Evolutionary conservation across 2,329 filamentous ascomycete genomes (phyloP), one percentile per base, ranked within the genome.

Genomic region (Exophiala sideris): DNA sequence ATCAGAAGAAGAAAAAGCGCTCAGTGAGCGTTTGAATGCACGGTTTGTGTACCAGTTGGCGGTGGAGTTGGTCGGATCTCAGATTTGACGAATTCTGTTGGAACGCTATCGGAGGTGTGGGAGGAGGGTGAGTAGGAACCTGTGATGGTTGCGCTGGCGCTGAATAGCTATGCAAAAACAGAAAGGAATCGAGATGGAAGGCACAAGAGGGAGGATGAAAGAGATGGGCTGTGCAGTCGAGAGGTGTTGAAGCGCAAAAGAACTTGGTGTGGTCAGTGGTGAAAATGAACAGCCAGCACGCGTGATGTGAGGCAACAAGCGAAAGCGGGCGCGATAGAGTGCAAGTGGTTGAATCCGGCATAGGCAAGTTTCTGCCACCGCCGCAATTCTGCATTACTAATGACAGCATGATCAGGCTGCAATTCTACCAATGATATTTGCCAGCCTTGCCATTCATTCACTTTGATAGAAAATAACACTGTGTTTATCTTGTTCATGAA

Each of bases 21-120:
- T 60, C 57, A 53, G 42, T 35, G 57, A 60, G 57, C 57, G 57
- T 29, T 52, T 32, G 45, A n/a, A 50, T 33, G 52, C 54, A 54
- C 54, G 54, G 48, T 39, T 46, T 44, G 41, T 57, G 57, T 55
- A 45, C 57, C 57, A 60, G 51, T 60, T 40, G 41, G 52, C 35
- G 48, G 56, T 44, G 56, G 56, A 45, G 44, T 35, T 21, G 12
- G 18, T 32, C 29, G 21, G 49, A 20, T 45, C 45, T 44, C 41
- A 58, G 56, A 45, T 45, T 58, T 29, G 45, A 49, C 55, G 14
- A 48, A 55, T 45, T 24, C n/a, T 53, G 21, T 38, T n/a, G 48
- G 42, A 39, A 42, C 29, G 56, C 50, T 59, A 50, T 52, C 48
- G 16, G 40, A 53, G 18, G 38, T 38, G 45, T 29, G 46, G 40